phyloP scores from a whole-genome alignment of 2,329 filamentous ascomycete genomes.

The Penicillium sp. region DNA sequence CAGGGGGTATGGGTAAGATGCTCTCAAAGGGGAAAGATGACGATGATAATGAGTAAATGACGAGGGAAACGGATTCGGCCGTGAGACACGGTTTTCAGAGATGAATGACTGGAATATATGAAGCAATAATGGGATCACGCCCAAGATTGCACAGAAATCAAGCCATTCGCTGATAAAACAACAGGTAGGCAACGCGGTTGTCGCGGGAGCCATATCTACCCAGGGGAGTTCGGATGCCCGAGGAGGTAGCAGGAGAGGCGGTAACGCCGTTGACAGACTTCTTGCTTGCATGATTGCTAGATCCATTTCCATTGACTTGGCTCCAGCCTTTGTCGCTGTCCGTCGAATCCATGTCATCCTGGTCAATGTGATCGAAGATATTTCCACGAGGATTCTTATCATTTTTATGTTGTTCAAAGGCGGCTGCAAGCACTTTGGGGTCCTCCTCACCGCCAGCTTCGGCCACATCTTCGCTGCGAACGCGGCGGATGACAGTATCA shows the following conservation, averaged over 20 bases:
- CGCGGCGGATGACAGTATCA: slow-evolving; percentile 83
- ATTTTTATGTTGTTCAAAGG: slow-evolving; percentile 67
- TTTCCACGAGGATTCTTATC: slow-evolving; percentile 58
- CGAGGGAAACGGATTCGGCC: not conserved
- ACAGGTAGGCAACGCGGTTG: slow-evolving; percentile 94
- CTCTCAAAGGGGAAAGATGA: slow-evolving; percentile 7
- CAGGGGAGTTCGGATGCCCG: slow-evolving; percentile 59
- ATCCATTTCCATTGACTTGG: slow-evolving; percentile 69
- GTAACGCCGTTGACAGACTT: slow-evolving; percentile 75
- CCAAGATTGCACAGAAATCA: slow-evolving; percentile 16
- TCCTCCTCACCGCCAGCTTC: slow-evolving; percentile 81
- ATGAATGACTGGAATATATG: not conserved
- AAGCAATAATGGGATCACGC: not conserved
- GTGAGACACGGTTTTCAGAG: not conserved
- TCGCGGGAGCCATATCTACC: slow-evolving; percentile 69
- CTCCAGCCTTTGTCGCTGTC: slow-evolving; percentile 72
- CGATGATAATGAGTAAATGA: not conserved
- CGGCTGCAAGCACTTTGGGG: slow-evolving; percentile 65
- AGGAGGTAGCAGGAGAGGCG: slow-evolving; percentile 52
- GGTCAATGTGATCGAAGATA: slow-evolving; percentile 68
- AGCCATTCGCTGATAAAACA: slow-evolving; percentile 83
- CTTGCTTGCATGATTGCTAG: slow-evolving; percentile 53
- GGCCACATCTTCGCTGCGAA: slow-evolving; percentile 85
- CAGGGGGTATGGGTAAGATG: slow-evolving; percentile 9
- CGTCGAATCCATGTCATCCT: slow-evolving; percentile 67